Evolutionary conservation across 345 rosid genomes (phyloP), one percentile per base, ranked within the genome.

Genomic region (Tarenaya hassleriana): DNA sequence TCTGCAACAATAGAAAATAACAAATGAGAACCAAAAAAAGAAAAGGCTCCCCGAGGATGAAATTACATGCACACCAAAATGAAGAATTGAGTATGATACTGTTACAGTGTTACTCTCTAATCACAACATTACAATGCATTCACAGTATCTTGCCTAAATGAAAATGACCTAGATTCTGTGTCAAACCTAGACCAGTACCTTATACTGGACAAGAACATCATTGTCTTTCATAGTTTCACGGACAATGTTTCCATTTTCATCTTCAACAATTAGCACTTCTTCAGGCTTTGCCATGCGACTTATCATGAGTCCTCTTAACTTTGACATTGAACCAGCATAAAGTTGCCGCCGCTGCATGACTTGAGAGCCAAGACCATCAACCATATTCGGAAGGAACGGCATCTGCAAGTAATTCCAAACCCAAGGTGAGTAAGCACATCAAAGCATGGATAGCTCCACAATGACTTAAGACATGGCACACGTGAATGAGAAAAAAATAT

Each of bases 281-380:
- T 94, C 99, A 52, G 99, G 99, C 72, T 94, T 88, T 14, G 99
- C 99, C 97, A 94, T 94, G 20, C 99, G 95, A 52, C 79, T 81
- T 41, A 94, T 88, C 99, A 94, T 88, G 43, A 94, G 81, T 80
- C 86, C 76, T 70, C 97, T 79, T 72, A 88, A 58, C 71, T 82
- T 94, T 34, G 95, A 88, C 99, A 83, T 74, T 32, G 96, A 89
- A 48, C 62, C 70, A 46, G 86, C 69, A 70, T 86, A 94, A 59
- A 94, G 94, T 62, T 86, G 99, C 43, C 97, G 81, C 38, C 99
- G 76, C 64, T 82, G 97, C 64, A 75, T 37, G 70, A 88, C 63
- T 68, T 80, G 84, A 8, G 88, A 60, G 52, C 95, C 97, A 32
- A 77, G 69, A 51, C 95, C 99, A 69, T 94, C 95, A 50, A 72